Base-by-base conservation (phyloP, 805 yeast species). In the Wickerhamiella nectarea region DNA sequence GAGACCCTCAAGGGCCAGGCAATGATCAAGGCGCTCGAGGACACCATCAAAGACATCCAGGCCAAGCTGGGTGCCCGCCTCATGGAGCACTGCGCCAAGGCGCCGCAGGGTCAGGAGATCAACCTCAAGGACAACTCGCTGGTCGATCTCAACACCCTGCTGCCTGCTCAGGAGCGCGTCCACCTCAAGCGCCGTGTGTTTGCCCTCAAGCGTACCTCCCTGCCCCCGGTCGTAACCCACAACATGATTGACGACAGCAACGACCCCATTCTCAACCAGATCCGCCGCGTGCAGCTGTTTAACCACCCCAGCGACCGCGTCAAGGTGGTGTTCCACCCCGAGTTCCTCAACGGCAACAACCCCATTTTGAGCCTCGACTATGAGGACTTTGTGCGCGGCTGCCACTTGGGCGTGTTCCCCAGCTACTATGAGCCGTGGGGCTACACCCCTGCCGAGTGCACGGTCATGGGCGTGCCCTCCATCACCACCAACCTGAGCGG, bases 361-460 rank as follows among this genome's bases (percentile, higher is more conserved):
- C 97, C 98, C 42, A 81, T 89, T 46, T 70, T 89, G 58, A 80
- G 95, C 15, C 67, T 89, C 46, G 98, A 89, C 63, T 89, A 89
- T 62, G 98, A 89, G 61, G 98, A 89, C 62, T 89, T 89, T 62
- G 98, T 89, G 38, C 75, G 98, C 53, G 98, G 98, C 48, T 87
- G 96, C 61, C 97, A 89, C 64, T 68, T 91, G 62, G 98, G 98
- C 61, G 95, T 89, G 41, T 89, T 89, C 78, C 98, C 98, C 40
- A 85, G 95, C 0, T 89, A 89, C 66, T 89, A 89, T 60, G 98
- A 89, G 66, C 98, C 98, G 3, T 89, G 98, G 98, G 98, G 98
- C 33, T 89, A 89, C 63, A 89, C 98, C 2, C 98, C 98, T 3
- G 97, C 97, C 7, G 98, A 89, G 62, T 91, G 98, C 68, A 89